Evolutionary conservation across 1,284 basidiomycete species (phyloP).

Genomic region (Golubevia pallescens): DNA sequence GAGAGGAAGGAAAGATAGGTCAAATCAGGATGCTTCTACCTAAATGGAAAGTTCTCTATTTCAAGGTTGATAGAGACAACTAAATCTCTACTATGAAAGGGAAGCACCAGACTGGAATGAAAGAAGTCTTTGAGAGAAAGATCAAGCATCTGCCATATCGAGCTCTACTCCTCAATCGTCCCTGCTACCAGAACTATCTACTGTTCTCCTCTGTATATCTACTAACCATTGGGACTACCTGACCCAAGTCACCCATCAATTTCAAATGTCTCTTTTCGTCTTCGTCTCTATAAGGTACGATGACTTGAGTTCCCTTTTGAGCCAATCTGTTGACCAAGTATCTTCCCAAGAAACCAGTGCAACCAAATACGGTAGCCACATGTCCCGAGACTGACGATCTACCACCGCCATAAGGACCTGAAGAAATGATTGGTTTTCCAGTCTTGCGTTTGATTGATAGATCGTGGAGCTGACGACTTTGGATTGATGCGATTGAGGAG

Average conservation of each 20-base stretch:
- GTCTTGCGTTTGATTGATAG: constrained; percentile 60
- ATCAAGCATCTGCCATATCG: not conserved
- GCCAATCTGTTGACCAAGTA: constrained; percentile 78
- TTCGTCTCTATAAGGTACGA: constrained; percentile 94
- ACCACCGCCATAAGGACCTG: constrained; percentile 59
- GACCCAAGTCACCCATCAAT: constrained; percentile 94
- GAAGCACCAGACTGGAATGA: no score
- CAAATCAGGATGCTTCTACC: not conserved
- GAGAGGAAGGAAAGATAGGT: constrained; percentile 10
- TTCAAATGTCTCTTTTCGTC: constrained; percentile 90
- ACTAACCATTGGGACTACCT: constrained; percentile 89
- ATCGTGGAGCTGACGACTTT: constrained; percentile 33
- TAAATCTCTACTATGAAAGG: no score
- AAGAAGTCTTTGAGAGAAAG: not conserved
- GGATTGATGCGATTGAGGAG: no score
- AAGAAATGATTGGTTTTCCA: constrained; percentile 49
- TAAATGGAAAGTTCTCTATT: no score
- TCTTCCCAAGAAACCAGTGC: constrained; percentile 91
- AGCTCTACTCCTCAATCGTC: not conserved
- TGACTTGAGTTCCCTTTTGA: constrained; percentile 89
- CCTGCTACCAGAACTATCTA: not conserved
- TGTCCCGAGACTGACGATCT: constrained; percentile 68
- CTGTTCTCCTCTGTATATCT: not conserved
- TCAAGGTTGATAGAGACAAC: no score
- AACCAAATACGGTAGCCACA: constrained; percentile 94